These are phyloP conservation scores for Rachicladosporium sp. DNA, from an alignment of 2,329 filamentous ascomycete genomes.

Conservation along the genomic window DNA sequence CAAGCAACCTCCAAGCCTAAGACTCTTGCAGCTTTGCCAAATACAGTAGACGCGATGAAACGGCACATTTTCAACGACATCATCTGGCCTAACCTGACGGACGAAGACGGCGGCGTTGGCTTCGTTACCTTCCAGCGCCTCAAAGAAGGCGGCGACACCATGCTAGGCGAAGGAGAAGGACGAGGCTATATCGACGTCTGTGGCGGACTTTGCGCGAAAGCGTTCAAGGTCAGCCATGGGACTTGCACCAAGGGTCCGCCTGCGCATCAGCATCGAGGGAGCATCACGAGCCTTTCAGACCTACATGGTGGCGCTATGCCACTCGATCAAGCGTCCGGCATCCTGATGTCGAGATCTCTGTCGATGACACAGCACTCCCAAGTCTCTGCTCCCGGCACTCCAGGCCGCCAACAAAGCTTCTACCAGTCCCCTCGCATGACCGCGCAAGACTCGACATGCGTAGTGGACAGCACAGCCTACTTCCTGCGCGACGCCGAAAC, in stretches of 20 bases:
- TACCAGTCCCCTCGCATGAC: slow-evolving; percentile 17
- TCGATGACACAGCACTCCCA: slow-evolving; percentile 18
- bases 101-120: slow-evolving; percentile 89
- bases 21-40: slow-evolving; percentile 70
- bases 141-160: slow-evolving; percentile 75
- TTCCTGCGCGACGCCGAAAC: slow-evolving; percentile 58
- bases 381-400: slow-evolving; percentile 18
- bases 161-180: slow-evolving; percentile 66
- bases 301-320: slow-evolving; percentile 1
- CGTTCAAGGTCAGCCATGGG: slow-evolving; percentile 79
- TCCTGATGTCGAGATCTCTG: slow-evolving; percentile 4
- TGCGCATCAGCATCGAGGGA: slow-evolving; percentile 29
- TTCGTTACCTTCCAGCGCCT: slow-evolving; percentile 82
- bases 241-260: slow-evolving; percentile 59
- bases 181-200: slow-evolving; percentile 80
- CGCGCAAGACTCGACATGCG: slow-evolving; percentile 37
- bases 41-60: slow-evolving; percentile 86
- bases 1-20: slow-evolving; percentile 68
- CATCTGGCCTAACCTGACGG: slow-evolving; percentile 94
- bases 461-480: slow-evolving; percentile 82
- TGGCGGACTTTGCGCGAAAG: slow-evolving; percentile 78
- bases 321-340: neutral
- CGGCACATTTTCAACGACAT: slow-evolving; percentile 93
- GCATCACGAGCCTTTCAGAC: slow-evolving; percentile 28
- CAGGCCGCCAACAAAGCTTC: slow-evolving; percentile 17